These are phyloP conservation scores for Sporothrix pseudoabietina DNA, from an alignment of 2,329 filamentous ascomycete species.

Conservation along the genomic window DNA sequence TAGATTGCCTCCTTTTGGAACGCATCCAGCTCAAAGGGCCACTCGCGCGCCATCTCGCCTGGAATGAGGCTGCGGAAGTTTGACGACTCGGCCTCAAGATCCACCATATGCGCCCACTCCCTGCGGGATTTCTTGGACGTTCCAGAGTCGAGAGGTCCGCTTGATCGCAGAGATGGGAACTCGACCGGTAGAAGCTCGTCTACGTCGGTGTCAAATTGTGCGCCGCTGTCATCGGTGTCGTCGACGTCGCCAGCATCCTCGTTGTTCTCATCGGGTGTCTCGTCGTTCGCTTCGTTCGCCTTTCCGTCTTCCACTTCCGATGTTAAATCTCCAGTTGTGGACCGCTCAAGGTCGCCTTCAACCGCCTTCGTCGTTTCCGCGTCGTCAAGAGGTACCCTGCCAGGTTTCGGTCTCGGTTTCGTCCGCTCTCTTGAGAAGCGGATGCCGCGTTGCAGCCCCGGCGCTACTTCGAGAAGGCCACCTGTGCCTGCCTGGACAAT, in stretches of 20 bases:
- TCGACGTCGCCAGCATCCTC: conserved; percentile 40
- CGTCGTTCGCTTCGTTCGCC: conserved; percentile 33
- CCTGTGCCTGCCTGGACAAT: conserved; percentile 81
- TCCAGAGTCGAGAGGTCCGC: conserved; percentile 71
- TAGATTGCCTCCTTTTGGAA: conserved; percentile 99
- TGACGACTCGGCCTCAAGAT: conserved; percentile 88
- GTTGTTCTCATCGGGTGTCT: conserved; percentile 27
- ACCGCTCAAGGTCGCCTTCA: conserved; percentile 60
- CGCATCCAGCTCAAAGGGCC: conserved; percentile 95
- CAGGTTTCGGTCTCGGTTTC: conserved; percentile 50
- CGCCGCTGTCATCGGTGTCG: conserved; percentile 52
- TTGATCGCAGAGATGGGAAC: conserved; percentile 87
- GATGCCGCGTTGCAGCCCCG: conserved; percentile 78
- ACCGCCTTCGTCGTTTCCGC: conserved; percentile 71
- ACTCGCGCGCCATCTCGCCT: conserved; percentile 85
- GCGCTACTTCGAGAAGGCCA: conserved; percentile 77
- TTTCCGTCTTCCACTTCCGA: neutral
- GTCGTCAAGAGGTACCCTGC: conserved; percentile 44
- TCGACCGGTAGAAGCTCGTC: conserved; percentile 88
- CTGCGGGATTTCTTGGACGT: conserved; percentile 72
- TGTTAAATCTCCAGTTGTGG: conserved; percentile 38
- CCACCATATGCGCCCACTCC: conserved; percentile 98
- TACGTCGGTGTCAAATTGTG: conserved; percentile 59
- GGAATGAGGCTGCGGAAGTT: conserved; percentile 93
- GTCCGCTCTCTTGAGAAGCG: conserved; percentile 63